These are phyloP conservation scores for Groenewaldozyma auringiensis DNA, from an alignment of 1,139 yeast species.

Conservation along the genomic window DNA sequence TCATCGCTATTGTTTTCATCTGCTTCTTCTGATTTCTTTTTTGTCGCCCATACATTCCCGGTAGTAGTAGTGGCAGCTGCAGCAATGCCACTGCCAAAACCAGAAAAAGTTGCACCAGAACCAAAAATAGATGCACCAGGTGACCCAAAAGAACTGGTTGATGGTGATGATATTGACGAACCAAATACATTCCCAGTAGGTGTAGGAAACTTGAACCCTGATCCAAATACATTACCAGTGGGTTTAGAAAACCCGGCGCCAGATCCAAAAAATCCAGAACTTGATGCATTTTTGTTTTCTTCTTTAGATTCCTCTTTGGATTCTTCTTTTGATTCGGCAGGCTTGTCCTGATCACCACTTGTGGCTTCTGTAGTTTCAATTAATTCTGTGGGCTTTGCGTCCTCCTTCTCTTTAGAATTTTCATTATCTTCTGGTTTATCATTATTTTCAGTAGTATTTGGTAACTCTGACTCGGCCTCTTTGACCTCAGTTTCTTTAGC, in stretches of 20 bases:
- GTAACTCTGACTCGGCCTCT: neutral
- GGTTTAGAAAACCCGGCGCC: conserved; percentile 14
- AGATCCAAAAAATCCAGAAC: conserved; percentile 18
- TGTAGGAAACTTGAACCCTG: conserved; percentile 27
- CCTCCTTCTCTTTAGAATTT: neutral
- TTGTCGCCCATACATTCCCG: conserved; percentile 30
- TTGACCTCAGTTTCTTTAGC: conserved; percentile 3
- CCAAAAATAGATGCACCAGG: conserved; percentile 14
- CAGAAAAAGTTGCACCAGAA: conserved; percentile 8
- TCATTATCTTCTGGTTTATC: neutral
- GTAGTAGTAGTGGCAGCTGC: conserved; percentile 3
- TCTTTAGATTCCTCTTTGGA: conserved; percentile 4
- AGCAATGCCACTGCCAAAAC: conserved; percentile 4
- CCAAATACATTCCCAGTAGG: conserved; percentile 11
- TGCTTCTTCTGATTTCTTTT: conserved; percentile 41
- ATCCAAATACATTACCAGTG: conserved; percentile 13
- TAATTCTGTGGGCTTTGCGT: neutral
- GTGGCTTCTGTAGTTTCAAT: neutral
- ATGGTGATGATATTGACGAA: neutral
- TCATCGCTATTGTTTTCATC: conserved; percentile 2
- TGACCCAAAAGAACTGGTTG: neutral
- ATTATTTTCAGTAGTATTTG: neutral
- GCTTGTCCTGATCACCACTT: conserved; percentile 1
- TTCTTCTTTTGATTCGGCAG: conserved; percentile 1
- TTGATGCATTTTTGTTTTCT: conserved; percentile 5